Evolutionary conservation across 768 basidiomycete species (phyloP), one percentile per base, ranked within the genome.

Genomic region (Suillus alpinus): DNA sequence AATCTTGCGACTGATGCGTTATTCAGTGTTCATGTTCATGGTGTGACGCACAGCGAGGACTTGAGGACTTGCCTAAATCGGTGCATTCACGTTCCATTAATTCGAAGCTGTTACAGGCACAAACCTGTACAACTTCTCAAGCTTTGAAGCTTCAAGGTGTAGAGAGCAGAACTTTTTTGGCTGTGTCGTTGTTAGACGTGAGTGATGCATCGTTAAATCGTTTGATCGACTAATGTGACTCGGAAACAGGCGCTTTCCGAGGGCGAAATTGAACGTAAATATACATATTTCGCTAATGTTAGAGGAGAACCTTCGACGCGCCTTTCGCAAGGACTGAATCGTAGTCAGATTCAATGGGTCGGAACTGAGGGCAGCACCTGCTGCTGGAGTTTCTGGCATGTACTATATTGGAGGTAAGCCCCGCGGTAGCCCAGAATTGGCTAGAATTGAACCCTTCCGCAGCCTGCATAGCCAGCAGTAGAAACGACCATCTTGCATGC

Each of bases 351-450:
- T 44, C 43, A 23, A 44, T 23, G 44, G 20, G 20, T 47, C 46
- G 46, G 46, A 47, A 26, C 46, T 47, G 23, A 47, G 16, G 7
- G 47, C 47, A 49, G 29, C 26, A 16, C 47, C 65, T 81, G 14
- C 67, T 78, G 59, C 66, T 79, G 63, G 80, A 81, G 70, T 77
- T 77, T 59, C 66, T 81, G 52, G 74, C 78, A 8, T 79, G 43
- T 79, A 78, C 61, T 78, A 80, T 58, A 74, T 73, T 16, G 75
- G 79, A 64, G 75, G 76, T 76, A 59, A 63, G 52, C 55, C 37
- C 60, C 20, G 50, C 49, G 56, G 69, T 57, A 57, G 58, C 41
- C 37, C 16, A 41, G 40, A 32, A 53, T 56, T 44, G 18, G 58
- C 59, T 58, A 56, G 37, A 57, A 40, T 53, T 60, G 44, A 58